Percentiles rank a stretch among this genome's conserved stretches.
Conservation (phyloP, 768 basidiomycete genomes). For the Mycena vulgaris region DNA sequence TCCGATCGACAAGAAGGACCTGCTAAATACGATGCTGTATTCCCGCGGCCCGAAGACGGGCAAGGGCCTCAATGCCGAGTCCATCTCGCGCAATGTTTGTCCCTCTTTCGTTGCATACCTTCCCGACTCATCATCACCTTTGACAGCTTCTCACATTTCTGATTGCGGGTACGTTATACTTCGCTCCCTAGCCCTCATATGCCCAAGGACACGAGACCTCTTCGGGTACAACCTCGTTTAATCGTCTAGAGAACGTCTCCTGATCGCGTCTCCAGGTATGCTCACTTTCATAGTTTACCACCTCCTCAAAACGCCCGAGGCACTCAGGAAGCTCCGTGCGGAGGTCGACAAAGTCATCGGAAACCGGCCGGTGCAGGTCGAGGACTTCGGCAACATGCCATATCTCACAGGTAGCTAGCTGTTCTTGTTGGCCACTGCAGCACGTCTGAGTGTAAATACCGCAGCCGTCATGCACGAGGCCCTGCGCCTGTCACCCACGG, state of each 20-base stretch:
- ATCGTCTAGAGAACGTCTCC: no score
- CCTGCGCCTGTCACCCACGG: constrained; percentile 58
- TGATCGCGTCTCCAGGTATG: constrained; percentile 45
- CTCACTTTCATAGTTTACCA: constrained; percentile 59
- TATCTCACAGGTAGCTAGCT: constrained; percentile 55
- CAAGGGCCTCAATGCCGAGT: constrained; percentile 54
- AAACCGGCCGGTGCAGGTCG: constrained; percentile 51
- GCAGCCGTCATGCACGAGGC: constrained; percentile 57
- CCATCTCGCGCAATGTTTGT: constrained; percentile 58
- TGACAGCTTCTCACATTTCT: constrained; percentile 63
- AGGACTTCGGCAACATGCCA: constrained; percentile 58
- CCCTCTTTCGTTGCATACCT: no score
- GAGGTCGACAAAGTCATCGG: constrained; percentile 65
- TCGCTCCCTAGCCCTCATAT: neutral
- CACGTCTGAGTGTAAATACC: no score
- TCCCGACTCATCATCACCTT: neutral
- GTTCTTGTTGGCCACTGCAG: neutral
- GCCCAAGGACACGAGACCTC: constrained; percentile 43
- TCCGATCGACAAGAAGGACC: constrained; percentile 58
- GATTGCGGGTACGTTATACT: constrained; percentile 55
- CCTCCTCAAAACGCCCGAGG: constrained; percentile 58
- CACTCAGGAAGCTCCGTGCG: constrained; percentile 59
- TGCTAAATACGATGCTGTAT: constrained; percentile 62
- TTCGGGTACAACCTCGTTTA: constrained; percentile 32
- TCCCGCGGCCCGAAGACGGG: constrained; percentile 62